Base-by-base conservation (phyloP, 371 early-diverging fungal genomes). In the Sanchytrium tribonematis region DNA sequence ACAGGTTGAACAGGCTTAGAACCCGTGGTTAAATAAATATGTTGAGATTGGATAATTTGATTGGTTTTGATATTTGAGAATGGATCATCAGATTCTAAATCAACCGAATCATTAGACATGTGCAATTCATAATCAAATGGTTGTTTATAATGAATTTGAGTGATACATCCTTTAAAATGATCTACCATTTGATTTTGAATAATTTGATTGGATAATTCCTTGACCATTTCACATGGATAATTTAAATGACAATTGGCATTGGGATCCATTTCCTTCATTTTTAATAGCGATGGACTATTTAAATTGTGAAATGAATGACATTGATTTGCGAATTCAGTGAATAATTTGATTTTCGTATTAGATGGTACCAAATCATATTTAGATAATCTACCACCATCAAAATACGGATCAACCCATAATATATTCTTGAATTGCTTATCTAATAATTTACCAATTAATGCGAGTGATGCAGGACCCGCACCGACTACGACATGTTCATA, bases 311-410 rank as follows among this genome's bases (percentile, higher is more conserved):
- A 67, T 17, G 67, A n/a, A 28, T 67, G 5, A 28, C 67, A 67
- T 17, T 17, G 5, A 2, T n/a, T n/a, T 5, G 17, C 67, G 28
- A 67, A 67, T 29, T 67, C 17, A n/a, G 29, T 67, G 28, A 67
- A 67, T 28, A 67, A 28, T 67, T 67, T 67, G 5, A 67, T 28
- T 67, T 67, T 67, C 5, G 67, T 67, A 67, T 67, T 67, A 29
- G 17, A 17, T 17, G 67, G 67, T 17, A 67, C 67, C 67, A n/a
- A 67, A 5, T 12, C 12, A 28, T 67, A 67, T 17, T 29, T 12
- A 5, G 17, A 17, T 28, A 67, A 29, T 29, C 67, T 17, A 17
- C 67, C 67, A 5, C 27, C 17, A 67, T 12, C 28, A 2, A 12
- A 67, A 28, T 2, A 17, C 5, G 67, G 67, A 67, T 67, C 67